phyloP scores from a whole-genome alignment of 1,139 yeast genomes.

The Hyphopichia burtonii region DNA sequence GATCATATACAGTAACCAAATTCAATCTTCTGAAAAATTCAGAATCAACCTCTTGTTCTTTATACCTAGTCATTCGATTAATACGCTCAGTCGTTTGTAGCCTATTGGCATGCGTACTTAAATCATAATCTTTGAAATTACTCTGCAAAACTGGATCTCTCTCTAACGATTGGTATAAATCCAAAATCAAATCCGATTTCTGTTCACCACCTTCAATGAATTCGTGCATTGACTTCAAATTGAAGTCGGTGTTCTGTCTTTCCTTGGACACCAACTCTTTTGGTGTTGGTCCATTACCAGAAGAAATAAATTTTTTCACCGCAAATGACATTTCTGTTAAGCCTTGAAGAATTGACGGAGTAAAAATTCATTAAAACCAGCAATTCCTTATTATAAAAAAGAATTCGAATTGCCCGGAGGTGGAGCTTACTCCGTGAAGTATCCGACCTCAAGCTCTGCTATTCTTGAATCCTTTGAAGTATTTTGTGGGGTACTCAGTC shows the following conservation, averaged over 20 bases:
- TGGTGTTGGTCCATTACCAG: conserved; percentile 28
- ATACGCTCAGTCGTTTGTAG: conserved; percentile 50
- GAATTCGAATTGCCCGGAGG: too few species aligned
- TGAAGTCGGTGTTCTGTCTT: conserved; percentile 24
- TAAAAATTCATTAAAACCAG: too few species aligned
- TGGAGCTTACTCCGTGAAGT: too few species aligned
- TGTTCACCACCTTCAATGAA: conserved; percentile 56
- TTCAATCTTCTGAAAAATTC: conserved; percentile 26
- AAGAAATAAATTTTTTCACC: conserved; percentile 1
- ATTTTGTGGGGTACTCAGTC: neutral
- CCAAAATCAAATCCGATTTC: conserved; percentile 43
- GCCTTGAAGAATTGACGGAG: too few species aligned
- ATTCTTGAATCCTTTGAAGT: too few species aligned
- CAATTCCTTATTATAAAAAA: too few species aligned
- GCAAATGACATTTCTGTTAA: neutral
- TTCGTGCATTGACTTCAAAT: conserved; percentile 31
- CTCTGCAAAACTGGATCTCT: conserved; percentile 54
- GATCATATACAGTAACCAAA: conserved; percentile 26
- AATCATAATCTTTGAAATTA: conserved; percentile 51
- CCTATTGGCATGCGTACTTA: conserved; percentile 48
- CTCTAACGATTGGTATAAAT: conserved; percentile 47
- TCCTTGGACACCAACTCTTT: conserved; percentile 27
- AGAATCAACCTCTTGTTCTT: conserved; percentile 24
- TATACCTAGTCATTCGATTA: conserved; percentile 26
- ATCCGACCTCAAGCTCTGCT: too few species aligned